Percentiles rank a stretch among this genome's conserved stretches.
phyloP scores from a whole-genome alignment of 257 asterid genomes.

The Lithospermum erythrorhizon region DNA sequence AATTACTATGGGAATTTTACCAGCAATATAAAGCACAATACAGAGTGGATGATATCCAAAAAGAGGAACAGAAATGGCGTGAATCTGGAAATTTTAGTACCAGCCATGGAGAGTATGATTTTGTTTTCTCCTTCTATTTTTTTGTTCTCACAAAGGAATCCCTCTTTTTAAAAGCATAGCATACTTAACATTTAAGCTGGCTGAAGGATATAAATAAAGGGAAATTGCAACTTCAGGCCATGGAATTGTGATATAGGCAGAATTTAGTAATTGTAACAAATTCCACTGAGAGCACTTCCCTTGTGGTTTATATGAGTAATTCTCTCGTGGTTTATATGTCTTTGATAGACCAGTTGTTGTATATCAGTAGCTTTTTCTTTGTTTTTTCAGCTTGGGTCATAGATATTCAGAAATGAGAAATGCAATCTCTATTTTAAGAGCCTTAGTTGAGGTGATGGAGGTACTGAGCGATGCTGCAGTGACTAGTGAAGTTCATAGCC shows the following conservation, averaged over 20 bases:
- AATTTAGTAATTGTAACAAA: too few relatives aligned
- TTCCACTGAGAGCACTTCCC: too few relatives aligned
- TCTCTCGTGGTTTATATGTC: not conserved
- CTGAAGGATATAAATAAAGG: too few relatives aligned
- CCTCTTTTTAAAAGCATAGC: too few relatives aligned
- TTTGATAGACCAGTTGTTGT: not conserved
- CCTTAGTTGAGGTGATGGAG: conserved; percentile 96
- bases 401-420: conserved; percentile 63
- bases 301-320: too few relatives aligned
- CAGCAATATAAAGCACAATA: conserved; percentile 72
- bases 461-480: conserved; percentile 61
- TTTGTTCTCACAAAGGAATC: not conserved
- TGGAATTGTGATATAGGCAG: too few relatives aligned
- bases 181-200: too few relatives aligned
- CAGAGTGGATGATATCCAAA: conserved; percentile 77
- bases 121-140: not conserved
- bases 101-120: conserved; percentile 61
- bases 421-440: conserved; percentile 77
- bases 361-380: not conserved
- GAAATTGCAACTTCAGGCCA: too few relatives aligned
- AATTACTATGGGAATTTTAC: conserved; percentile 83
- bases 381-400: conserved; percentile 38
- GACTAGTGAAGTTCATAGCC: conserved; percentile 48
- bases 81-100: conserved; percentile 72
- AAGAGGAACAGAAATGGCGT: conserved; percentile 77